These are phyloP conservation scores for Zygoascus flipseniorum DNA, from an alignment of 805 yeast genomes.

Conservation along the genomic window DNA sequence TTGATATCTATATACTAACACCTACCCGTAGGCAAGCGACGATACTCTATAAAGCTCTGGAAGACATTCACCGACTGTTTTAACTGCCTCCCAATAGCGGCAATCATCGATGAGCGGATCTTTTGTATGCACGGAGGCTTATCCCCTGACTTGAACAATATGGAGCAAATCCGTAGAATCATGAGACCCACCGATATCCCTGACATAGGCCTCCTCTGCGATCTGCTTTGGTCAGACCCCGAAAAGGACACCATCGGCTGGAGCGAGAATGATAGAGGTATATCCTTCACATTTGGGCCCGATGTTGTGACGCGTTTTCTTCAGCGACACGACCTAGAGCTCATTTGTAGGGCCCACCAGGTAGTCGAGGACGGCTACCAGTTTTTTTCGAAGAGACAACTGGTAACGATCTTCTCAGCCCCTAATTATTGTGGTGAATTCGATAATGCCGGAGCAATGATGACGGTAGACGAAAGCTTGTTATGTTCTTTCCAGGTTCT, in stretches of 20 bases:
- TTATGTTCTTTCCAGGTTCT: slow-evolving; percentile 86
- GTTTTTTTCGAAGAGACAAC: slow-evolving; percentile 90
- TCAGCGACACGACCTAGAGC: slow-evolving; percentile 96
- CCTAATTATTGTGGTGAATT: slow-evolving; percentile 99
- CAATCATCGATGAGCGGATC: slow-evolving; percentile 94
- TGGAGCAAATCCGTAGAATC: slow-evolving; percentile 98
- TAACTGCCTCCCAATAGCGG: slow-evolving; percentile 97
- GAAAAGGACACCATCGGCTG: slow-evolving; percentile 97
- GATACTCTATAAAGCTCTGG: slow-evolving; percentile 97
- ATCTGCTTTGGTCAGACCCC: slow-evolving; percentile 96
- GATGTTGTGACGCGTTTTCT: slow-evolving; percentile 94
- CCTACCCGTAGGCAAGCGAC: slow-evolving; percentile 42
- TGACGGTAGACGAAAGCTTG: slow-evolving; percentile 95
- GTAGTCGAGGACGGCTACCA: slow-evolving; percentile 99
- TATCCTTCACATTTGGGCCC: slow-evolving; percentile 98
- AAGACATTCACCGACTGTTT: slow-evolving; percentile 97
- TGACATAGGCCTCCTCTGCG: slow-evolving; percentile 93
- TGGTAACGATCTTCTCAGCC: slow-evolving; percentile 91
- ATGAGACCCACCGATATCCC: slow-evolving; percentile 99
- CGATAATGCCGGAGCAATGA: slow-evolving; percentile 99
- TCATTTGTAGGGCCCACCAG: slow-evolving; percentile 97
- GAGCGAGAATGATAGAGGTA: slow-evolving; percentile 99
- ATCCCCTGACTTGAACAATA: slow-evolving; percentile 92
- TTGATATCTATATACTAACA: slow-evolving; percentile 39
- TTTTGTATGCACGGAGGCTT: slow-evolving; percentile 99